Base-by-base conservation (phyloP, 1,139 yeast genomes). In the Nakaseomyces sp. region DNA sequence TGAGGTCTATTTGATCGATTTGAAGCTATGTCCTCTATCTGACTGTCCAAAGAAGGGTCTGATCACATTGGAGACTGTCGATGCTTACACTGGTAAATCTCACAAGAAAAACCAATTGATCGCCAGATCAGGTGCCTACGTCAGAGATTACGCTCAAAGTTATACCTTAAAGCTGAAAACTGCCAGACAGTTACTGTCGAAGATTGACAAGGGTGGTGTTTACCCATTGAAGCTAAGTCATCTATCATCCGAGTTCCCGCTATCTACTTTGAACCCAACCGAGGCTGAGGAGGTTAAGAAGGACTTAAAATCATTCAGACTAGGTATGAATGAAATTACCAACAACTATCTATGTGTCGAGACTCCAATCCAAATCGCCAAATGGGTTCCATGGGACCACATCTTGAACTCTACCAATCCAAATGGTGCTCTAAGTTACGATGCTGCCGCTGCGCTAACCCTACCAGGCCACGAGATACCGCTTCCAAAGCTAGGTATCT, bases 201-300 rank as follows among this genome's bases (percentile, higher is more conserved):
- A 76, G 50, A 75, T 87, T 49, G 95, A 87, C 63, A 77, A 76
- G 52, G 76, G 81, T 57, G 85, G 96, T 18, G 97, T 91, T 33
- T 91, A 76, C 65, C 97, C 98, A 46, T 87, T 91, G 72, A 89
- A 88, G 66, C 71, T 89, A 51, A 69, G 83, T 42, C 80, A 82
- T 62, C 67, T 82, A 43, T 72, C 83, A 13, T 69, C 71, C 19
- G 58, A 66, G 39, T 79, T 81, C 73, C 87, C 89, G 53, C 65
- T 79, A 40, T 64, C 72, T 30, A 60, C 65, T 37, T 60, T 59
- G 24, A 53, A 63, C 3, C 54, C 61, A 35, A 58, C 66, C 30
- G 62, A 62, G 15, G 67, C 66, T 66, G 59, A 67, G 64, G 58
- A 66, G 55, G 68, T 82, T 48, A 70, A 71, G 48, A 65, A 72